Evolutionary conservation across 352 stramenopile species (phyloP), one percentile per base, ranked within the genome.

Genomic region (Phytophthora litchii): DNA sequence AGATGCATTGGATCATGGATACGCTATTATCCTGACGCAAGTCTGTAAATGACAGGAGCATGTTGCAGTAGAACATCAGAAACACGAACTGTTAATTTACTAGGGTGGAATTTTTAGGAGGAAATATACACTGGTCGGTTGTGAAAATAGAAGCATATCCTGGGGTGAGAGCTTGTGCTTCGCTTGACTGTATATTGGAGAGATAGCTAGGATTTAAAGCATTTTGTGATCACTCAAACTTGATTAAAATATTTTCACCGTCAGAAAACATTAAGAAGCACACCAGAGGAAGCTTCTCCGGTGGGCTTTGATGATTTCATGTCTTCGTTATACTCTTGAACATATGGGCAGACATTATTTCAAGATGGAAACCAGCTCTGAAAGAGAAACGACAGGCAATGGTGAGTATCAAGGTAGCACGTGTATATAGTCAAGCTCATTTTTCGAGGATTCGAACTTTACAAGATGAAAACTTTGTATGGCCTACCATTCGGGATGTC

Each of bases 21-120:
- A 10, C 23, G n/a, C n/a, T 29, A 42, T 47, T 21, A 25, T 67
- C 1, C 25, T 63, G 11, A 67, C 56, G 12, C 62, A 71, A 21
- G 42, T 67, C 3, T 2, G 11, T 5, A 2, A 53, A 1, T 56
- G 35, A 31, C 19, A 59, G n/a, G 7, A 34, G 13, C 31, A 35
- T 5, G 4, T 32, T 7, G 14, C 23, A 1, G 20, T 67, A 3
- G 16, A 44, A 16, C 32, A 56, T 1, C 47, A 62, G 31, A 6
- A 46, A 3, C 63, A 71, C 14, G 34, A 57, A 37, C 17, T 61
- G 1, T 23, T 60, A 0, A 51, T 44, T 4, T 73, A 38, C 14
- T 25, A 61, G 16, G 54, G 51, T 14, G 56, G 57, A 4, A 23
- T 54, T 9, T 67, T 65, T 14, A n/a, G 50, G 38, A 36, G 20